These are phyloP conservation scores for Elaeis guineensis DNA, from an alignment of 176 grass and related monocot genomes.

Conservation along the genomic window DNA sequence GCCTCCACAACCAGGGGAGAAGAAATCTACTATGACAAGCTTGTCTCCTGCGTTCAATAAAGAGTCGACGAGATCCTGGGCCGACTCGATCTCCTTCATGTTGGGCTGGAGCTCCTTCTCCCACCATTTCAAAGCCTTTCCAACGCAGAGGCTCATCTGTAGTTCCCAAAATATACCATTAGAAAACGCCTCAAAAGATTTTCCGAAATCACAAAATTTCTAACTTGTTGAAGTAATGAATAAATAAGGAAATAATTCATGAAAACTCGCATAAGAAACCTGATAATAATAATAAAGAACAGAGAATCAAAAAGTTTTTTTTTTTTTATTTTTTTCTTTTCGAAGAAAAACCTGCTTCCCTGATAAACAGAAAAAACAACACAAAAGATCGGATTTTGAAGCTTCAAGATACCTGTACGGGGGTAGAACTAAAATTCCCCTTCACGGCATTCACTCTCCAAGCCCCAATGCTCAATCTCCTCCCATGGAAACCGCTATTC, in stretches of 20 bases:
- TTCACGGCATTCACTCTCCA: neutral
- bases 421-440: neutral
- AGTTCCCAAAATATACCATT: neutral
- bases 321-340: too few relatives aligned
- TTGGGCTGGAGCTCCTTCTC: constrained; percentile 11
- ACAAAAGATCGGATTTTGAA: neutral
- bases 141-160: constrained; percentile 8
- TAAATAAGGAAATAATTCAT: too few relatives aligned
- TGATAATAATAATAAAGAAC: too few relatives aligned
- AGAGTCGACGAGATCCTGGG: constrained; percentile 4
- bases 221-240: neutral
- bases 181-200: neutral
- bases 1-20: constrained; percentile 11
- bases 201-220: neutral
- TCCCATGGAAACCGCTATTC: neutral
- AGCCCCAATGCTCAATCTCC: neutral
- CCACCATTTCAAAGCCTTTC: constrained; percentile 10
- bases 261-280: too few relatives aligned
- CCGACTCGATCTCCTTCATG: constrained; percentile 14
- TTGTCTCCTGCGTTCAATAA: constrained; percentile 7
- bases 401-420: neutral
- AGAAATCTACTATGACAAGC: constrained; percentile 10
- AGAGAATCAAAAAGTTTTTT: too few relatives aligned
- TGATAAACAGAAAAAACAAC: neutral
- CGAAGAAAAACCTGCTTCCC: too few relatives aligned